phyloP scores from a whole-genome alignment of 148 eudicot genomes.

The Camellia granthamiana region DNA sequence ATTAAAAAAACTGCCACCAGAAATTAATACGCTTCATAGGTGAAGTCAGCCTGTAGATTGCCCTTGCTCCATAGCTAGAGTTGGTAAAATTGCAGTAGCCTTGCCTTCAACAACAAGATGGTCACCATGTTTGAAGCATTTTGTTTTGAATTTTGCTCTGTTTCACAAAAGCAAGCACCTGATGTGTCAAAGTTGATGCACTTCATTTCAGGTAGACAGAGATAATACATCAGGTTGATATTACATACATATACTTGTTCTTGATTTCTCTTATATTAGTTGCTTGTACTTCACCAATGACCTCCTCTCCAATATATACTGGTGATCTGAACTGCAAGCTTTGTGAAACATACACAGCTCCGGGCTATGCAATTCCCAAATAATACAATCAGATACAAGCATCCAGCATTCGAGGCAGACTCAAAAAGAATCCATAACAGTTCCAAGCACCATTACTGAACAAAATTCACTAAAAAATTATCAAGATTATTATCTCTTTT shows the following conservation, averaged over 20 bases:
- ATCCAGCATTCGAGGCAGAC: neutral
- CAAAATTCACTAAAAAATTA: neutral
- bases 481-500: neutral
- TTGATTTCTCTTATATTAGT: slow-evolving; percentile 19
- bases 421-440: neutral
- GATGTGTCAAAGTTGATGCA: neutral
- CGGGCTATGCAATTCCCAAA: slow-evolving; percentile 51
- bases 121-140: slow-evolving; percentile 49
- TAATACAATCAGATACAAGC: neutral
- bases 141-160: slow-evolving; percentile 69
- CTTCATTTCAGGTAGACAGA: neutral
- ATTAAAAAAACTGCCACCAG: neutral
- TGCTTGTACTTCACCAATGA: slow-evolving; percentile 57
- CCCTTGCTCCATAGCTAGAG: slow-evolving; percentile 13
- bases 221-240: neutral
- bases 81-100: slow-evolving; percentile 42
- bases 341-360: slow-evolving; percentile 74
- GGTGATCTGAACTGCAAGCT: slow-evolving; percentile 71
- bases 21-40: neutral
- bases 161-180: slow-evolving; percentile 9
- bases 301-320: slow-evolving; percentile 61
- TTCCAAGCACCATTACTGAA: neutral
- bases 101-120: slow-evolving; percentile 65
- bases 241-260: slow-evolving; percentile 59
- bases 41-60: neutral